phyloP scores from a whole-genome alignment of 441 rosid species.

The Corymbia citriodora region DNA sequence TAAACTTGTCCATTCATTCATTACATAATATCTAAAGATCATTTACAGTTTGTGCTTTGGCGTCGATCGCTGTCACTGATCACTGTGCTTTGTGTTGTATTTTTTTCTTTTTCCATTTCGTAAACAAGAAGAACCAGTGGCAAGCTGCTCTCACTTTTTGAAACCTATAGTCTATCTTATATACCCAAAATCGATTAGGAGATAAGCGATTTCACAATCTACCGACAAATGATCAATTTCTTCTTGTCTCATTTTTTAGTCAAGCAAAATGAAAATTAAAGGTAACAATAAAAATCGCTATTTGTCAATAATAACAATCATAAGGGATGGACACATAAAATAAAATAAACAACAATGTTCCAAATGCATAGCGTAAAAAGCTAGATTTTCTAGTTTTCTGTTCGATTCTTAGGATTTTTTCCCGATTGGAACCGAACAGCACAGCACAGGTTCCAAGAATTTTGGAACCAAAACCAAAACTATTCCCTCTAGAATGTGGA shows the following conservation, averaged over 20 bases:
- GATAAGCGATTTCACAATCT: not conserved
- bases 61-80: not conserved
- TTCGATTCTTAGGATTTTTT: not conserved
- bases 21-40: not conserved
- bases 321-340: not conserved
- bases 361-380: rapidly evolving
- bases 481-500: no score
- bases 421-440: rapidly evolving
- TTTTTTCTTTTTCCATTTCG: not conserved
- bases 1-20: not conserved
- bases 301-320: no score
- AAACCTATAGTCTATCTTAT: not conserved
- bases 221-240: not conserved
- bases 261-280: not conserved
- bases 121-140: not conserved
- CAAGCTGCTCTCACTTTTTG: not conserved
- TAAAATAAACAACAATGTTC: not conserved
- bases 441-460: not conserved
- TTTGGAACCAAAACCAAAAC: no score
- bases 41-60: not conserved
- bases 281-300: not conserved
- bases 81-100: not conserved
- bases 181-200: not conserved
- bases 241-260: not conserved
- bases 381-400: rapidly evolving